Base-by-base conservation (phyloP, 2,329 filamentous ascomycete species). In the Xylaria digitata region DNA sequence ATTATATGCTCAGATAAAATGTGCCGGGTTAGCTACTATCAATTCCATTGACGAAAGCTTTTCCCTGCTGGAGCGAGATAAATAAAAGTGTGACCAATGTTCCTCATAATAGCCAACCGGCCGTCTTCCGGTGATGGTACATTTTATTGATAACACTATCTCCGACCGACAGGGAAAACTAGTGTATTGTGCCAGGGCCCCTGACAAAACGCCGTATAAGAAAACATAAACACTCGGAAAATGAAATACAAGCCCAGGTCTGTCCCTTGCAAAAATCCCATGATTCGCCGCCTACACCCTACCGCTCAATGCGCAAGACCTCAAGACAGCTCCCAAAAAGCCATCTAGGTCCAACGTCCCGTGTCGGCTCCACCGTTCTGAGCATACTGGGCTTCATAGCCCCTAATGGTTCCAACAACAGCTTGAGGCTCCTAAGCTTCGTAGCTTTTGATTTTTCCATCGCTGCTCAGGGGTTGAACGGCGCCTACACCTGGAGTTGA, bases 401-500 rank as follows among this genome's bases (percentile, higher is more conserved):
- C 87, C 79, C 89, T 90, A 69, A 87, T 80, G 62, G 83, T 82
- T 4, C 85, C 85, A 63, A 26, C 26, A 26, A 26, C 26, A 26
- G 26, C 26, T 26, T 26, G 26, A 26, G 26, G 26, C 26, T 26
- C 26, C 26, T 26, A 26, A 26, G 26, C 26, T 26, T 89, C 86
- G 69, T 84, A 86, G 72, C 81, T 87, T 79, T 89, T 90, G 69
- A 87, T 80, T 62, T 83, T 82, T 4, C 85, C 85, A 63, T 85
- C 82, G 32, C 80, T 83, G 74, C 86, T 87, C 61, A 87, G 79
- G 15, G 87, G 86, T 72, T 86, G 85, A 59, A 87, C 81, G 8
- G 79, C 80, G 54, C 79, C 80, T 1, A 80, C 76, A 2, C 79
- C 78, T 5, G 82, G 76, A 6, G 79, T 77, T 0, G 82, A 78